Conservation (phyloP, 2,329 filamentous ascomycete species). For the Ustilaginoidea virens region DNA sequence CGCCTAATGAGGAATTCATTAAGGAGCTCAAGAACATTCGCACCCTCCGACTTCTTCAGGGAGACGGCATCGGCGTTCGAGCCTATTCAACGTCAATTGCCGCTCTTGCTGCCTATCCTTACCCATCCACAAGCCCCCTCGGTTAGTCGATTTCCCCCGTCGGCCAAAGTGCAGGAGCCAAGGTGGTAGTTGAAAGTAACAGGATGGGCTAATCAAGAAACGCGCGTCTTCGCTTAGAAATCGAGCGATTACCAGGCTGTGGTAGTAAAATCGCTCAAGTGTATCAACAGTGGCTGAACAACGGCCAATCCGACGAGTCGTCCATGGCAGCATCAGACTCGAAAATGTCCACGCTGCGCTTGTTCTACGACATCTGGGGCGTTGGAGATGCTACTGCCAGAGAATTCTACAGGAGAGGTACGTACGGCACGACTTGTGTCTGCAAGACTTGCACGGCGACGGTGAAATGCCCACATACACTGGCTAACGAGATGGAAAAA, state of each 20-base stretch:
- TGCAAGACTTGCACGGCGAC: too few relatives aligned
- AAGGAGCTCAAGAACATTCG: slow-evolving; percentile 59
- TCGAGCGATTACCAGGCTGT: slow-evolving; percentile 57
- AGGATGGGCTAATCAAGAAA: too few relatives aligned
- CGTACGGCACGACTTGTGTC: too few relatives aligned
- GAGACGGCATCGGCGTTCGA: slow-evolving; percentile 65
- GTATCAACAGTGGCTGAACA: slow-evolving; percentile 56
- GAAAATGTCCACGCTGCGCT: slow-evolving; percentile 45
- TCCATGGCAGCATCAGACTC: slow-evolving; percentile 48
- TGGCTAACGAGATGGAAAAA: neutral
- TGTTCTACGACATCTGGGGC: slow-evolving; percentile 84
- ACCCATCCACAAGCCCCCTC: slow-evolving; percentile 21
- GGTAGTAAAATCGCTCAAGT: slow-evolving; percentile 63
- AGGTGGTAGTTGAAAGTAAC: neutral
- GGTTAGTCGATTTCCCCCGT: slow-evolving; percentile 19
- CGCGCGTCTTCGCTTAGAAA: slow-evolving; percentile 24
- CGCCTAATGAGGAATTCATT: slow-evolving; percentile 65
- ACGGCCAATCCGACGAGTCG: slow-evolving; percentile 47
- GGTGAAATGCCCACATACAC: too few relatives aligned
- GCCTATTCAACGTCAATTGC: slow-evolving; percentile 85
- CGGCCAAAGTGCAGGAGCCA: too few relatives aligned
- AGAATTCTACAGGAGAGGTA: slow-evolving; percentile 58
- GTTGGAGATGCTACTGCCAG: slow-evolving; percentile 69
- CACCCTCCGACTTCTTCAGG: slow-evolving; percentile 50
- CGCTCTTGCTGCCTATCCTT: slow-evolving; percentile 65